Evolutionary conservation across 73 alveolate species (phyloP), one percentile per base, ranked within the genome.

Genomic region (Breviolum minutum): DNA sequence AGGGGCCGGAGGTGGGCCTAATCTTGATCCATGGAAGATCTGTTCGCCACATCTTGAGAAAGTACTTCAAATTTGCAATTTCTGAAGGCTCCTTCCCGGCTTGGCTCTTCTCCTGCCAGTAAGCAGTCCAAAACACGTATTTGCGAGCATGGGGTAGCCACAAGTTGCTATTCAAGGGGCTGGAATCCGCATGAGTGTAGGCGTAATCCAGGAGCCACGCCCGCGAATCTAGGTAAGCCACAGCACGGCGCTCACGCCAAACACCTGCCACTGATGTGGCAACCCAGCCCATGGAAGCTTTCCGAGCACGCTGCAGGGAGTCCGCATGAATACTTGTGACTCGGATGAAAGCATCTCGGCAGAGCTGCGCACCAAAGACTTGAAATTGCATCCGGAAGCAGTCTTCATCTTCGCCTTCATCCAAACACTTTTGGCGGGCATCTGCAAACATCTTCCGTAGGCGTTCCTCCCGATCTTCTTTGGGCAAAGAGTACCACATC

Each of bases 181-280:
- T 86, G 7, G 95, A 63, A 64, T 86, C 95, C 0, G 95, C 95
- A 20, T 86, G 95, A 20, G 19, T 1, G 16, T 32, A 63, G 63
- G 95, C 95, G 19, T 86, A 86, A 40, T 86, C 82, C 69, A 86
- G 82, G n/a, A 86, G 81, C 95, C 95, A 86, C 4, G 95, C 95
- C 76, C 95, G 7, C 40, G 68, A 62, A 63, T 62, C 95, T 14
- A 86, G 95, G 66, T 86, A 86, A 27, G 95, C 80, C 30, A 70
- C 82, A 7, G 95, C 80, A n/a, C 95, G 62, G 82, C 95, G 80
- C 82, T 13, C 73, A 5, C 95, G 95, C 95, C 95, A 86, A 13
- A 70, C 95, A 7, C 66, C 80, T 13, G 66, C 6, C 32, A 22
- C 68, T 7, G 80, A n/a, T 2, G 69, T 14, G 40, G 26, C 73